Evolutionary conservation across 169 alveolate genomes (phyloP), one percentile per base, ranked within the genome.

Genomic region (Cytauxzoon felis): DNA sequence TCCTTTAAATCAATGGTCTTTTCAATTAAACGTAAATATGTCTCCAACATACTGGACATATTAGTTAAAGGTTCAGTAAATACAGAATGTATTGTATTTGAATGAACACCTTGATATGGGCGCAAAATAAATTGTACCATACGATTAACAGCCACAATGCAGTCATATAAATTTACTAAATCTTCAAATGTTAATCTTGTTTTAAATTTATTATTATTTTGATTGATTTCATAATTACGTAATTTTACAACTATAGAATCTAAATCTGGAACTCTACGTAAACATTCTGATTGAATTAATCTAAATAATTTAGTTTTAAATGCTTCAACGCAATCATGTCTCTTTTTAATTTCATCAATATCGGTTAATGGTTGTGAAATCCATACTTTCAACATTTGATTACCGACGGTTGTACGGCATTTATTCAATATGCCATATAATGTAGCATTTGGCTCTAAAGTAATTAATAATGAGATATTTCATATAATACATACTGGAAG

Each of bases 301-400:
- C 81, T 79, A 21, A 89, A 90, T 45, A 70, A 73, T 34, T 70
- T 78, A 40, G 54, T 62, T 69, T 53, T 79, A 65, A 97, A 92
- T 24, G 81, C 91, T 67, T 96, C 99, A 30, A 96, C 99, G 42
- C 94, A 89, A 65, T 93, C 94, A 54, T 92, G 94, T 59, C 99
- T 88, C 75, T 78, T 72, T 41, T 76, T 76, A 29, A 97, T 95
- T 70, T 90, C 95, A 48, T 84, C 54, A 21, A 42, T 81, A 81
- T 93, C 94, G 59, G 91, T 88, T 26, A 95, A 87, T 11, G 99
- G 99, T 65, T 94, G 97, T 34, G 95, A 88, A n/a, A 97, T 63
- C 98, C 99, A 95, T 69, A 90, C 82, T 68, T 88, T 88, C 48
- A 97, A 88, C 56, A 92, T 72, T 49, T 96, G 87, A 1, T 87